phyloP scores from a whole-genome alignment of 441 rosid genomes.

The Euphorbia corollata region DNA sequence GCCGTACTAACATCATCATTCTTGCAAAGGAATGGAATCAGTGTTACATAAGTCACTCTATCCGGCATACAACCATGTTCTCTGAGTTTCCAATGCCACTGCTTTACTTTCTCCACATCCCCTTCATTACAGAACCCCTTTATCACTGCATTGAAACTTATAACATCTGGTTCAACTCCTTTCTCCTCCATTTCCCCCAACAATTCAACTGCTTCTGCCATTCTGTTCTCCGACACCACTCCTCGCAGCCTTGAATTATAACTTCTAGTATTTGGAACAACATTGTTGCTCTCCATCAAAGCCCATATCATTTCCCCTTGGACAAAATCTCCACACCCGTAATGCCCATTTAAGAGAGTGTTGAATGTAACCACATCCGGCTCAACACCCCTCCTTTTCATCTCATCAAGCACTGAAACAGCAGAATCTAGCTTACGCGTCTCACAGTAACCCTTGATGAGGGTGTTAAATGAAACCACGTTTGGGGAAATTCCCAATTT shows the following conservation, averaged over 20 bases:
- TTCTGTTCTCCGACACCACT: conserved; percentile 32
- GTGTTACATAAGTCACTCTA: conserved; percentile 26
- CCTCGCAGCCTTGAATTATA: conserved; percentile 50
- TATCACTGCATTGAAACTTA: conserved; percentile 44
- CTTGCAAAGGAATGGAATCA: conserved; percentile 41
- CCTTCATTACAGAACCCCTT: conserved; percentile 36
- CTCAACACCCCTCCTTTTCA: conserved; percentile 41
- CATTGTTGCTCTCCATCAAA: conserved; percentile 38
- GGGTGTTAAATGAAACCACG: conserved; percentile 43
- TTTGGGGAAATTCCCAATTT: conserved; percentile 41
- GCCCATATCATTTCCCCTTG: conserved; percentile 55
- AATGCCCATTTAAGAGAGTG: conserved; percentile 37
- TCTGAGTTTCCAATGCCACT: conserved; percentile 41
- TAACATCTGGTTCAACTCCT: conserved; percentile 35
- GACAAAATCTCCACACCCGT: conserved; percentile 32
- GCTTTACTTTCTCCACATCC: conserved; percentile 39
- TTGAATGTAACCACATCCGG: conserved; percentile 49
- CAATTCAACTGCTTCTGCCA: conserved; percentile 33
- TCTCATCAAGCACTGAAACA: conserved; percentile 35
- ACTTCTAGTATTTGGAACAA: conserved; percentile 41
- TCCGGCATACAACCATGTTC: conserved; percentile 27
- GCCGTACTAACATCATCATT: conserved; percentile 46
- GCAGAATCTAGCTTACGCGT: conserved; percentile 39
- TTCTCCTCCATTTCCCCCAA: conserved; percentile 36
- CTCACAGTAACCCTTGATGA: conserved; percentile 46